Evolutionary conservation across 208 protist genomes (phyloP).

Genomic region (Crithidia fasciculata): DNA sequence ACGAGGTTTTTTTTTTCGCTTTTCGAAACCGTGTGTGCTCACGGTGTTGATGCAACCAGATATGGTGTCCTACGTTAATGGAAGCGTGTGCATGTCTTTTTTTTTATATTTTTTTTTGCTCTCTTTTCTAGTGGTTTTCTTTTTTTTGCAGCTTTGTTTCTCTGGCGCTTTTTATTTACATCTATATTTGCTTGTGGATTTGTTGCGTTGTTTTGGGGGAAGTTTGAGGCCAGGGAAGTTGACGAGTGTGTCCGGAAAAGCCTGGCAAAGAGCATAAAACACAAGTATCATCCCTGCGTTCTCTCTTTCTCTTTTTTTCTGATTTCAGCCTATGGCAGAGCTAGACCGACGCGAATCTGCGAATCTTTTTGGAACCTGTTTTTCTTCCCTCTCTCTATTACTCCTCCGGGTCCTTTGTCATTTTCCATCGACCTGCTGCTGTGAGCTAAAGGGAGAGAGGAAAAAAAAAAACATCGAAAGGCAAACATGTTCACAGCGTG

Average conservation of each 20-base stretch:
- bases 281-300: background rate
- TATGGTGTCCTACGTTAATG: background rate
- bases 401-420: too few relatives aligned
- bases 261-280: too few relatives aligned
- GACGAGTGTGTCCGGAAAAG: background rate
- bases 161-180: background rate
- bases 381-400: too few relatives aligned
- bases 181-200: background rate
- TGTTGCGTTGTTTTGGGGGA: background rate
- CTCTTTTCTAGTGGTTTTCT: slow-evolving; percentile 10
- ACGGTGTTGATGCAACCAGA: background rate
- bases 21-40: too few relatives aligned
- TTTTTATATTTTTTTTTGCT: slow-evolving; percentile 9
- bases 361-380: too few relatives aligned
- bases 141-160: background rate
- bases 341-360: too few relatives aligned
- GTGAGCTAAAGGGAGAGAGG: too few relatives aligned
- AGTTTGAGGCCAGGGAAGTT: background rate
- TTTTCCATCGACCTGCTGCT: too few relatives aligned
- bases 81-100: background rate
- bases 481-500: too few relatives aligned
- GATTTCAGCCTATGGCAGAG: background rate
- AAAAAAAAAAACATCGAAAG: too few relatives aligned
- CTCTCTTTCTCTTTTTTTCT: background rate
- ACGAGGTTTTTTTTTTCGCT: too few relatives aligned